These are phyloP conservation scores for Parathielavia hyrcaniae DNA, from an alignment of 495 filamentous ascomycete species.

Conservation along the genomic window DNA sequence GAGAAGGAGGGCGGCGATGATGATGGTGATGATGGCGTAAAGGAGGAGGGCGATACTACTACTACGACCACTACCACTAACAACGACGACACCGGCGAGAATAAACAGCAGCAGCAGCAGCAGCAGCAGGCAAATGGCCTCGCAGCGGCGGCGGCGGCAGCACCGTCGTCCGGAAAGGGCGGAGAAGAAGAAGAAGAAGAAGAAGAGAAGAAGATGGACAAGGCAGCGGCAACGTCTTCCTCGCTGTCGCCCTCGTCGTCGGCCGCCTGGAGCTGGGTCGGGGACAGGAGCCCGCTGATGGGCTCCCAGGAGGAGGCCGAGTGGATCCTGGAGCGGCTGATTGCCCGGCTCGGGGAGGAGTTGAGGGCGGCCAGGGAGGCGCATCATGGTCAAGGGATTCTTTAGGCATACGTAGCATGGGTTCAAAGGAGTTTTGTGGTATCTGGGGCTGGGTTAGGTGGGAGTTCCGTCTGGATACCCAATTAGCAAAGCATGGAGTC, in stretches of 20 bases:
- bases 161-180: too few species aligned
- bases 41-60: constrained; percentile 12
- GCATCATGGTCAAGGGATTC: constrained; percentile 10
- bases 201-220: constrained; percentile 5
- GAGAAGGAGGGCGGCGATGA: not conserved
- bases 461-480: too few species aligned
- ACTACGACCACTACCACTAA: too few species aligned
- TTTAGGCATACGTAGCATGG: too few species aligned
- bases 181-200: constrained; percentile 18
- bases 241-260: not conserved
- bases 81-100: too few species aligned
- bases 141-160: not conserved
- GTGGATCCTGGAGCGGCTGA: constrained; percentile 69
- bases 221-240: constrained; percentile 2
- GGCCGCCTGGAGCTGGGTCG: constrained; percentile 71
- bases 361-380: constrained; percentile 32
- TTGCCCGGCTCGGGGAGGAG: constrained; percentile 49
- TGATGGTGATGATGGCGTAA: constrained; percentile 23
- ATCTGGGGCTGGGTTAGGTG: too few species aligned
- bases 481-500: too few species aligned
- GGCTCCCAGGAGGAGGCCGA: constrained; percentile 65
- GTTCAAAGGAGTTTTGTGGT: too few species aligned
- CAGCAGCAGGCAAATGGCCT: not conserved
- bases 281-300: constrained; percentile 64
- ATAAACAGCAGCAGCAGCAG: constrained; percentile 8